Percentiles rank a stretch among this genome's conserved stretches.
Conservation (phyloP, 2,329 filamentous ascomycete species). For the Teratosphaeria gauchensis region DNA sequence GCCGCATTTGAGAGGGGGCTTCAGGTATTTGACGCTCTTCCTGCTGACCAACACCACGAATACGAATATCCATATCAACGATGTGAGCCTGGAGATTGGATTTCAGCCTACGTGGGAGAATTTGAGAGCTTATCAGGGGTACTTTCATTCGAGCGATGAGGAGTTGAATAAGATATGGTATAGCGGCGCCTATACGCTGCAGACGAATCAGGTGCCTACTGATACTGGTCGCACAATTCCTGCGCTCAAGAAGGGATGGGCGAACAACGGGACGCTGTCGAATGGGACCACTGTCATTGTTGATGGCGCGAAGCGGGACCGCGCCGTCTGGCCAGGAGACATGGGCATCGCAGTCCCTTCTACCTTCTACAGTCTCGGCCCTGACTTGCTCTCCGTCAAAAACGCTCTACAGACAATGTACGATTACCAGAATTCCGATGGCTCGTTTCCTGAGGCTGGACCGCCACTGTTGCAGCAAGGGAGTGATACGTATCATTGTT, state of each 20-base stretch:
- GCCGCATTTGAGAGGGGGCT: slow-evolving; percentile 40
- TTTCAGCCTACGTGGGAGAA: slow-evolving; percentile 44
- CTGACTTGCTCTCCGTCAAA: slow-evolving; percentile 35
- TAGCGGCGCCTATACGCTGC: slow-evolving; percentile 35
- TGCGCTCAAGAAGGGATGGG: slow-evolving; percentile 18
- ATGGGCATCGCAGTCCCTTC: slow-evolving; percentile 42
- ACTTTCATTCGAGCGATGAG: slow-evolving; percentile 27
- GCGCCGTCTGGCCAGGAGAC: slow-evolving; percentile 37
- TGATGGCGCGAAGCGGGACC: slow-evolving; percentile 32
- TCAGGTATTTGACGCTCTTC: slow-evolving; percentile 44
- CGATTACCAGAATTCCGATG: slow-evolving; percentile 31
- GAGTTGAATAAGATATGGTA: slow-evolving; percentile 50
- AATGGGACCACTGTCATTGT: slow-evolving; percentile 27
- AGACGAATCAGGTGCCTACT: slow-evolving; percentile 28
- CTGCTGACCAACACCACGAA: slow-evolving; percentile 25
- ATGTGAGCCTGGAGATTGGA: slow-evolving; percentile 35
- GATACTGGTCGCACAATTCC: slow-evolving; percentile 25
- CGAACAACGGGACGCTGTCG: slow-evolving; percentile 27
- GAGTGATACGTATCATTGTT: slow-evolving; percentile 45
- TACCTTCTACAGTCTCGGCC: slow-evolving; percentile 27
- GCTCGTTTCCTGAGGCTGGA: slow-evolving; percentile 31
- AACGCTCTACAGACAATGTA: slow-evolving; percentile 41
- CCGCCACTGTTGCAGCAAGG: slow-evolving; percentile 29
- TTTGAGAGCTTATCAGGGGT: slow-evolving; percentile 28
- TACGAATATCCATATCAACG: slow-evolving; percentile 28